Conservation (phyloP, 345 rosid species). For the Bruguiera parviflora region DNA sequence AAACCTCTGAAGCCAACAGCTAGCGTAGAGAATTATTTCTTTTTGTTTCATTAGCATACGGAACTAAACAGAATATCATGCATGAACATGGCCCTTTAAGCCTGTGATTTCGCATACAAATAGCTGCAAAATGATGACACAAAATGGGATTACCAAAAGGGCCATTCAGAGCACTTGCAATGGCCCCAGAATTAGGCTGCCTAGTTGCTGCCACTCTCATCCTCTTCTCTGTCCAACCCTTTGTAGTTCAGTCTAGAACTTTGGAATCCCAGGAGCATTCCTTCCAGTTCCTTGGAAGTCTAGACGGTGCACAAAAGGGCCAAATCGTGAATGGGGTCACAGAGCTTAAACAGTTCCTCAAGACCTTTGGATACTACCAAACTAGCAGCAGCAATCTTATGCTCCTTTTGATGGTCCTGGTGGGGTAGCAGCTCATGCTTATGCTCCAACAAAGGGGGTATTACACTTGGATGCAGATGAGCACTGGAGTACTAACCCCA, state of each 20-base stretch:
- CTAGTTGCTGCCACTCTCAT: background rate
- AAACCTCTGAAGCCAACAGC: no score
- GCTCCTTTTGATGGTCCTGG: slow-evolving; percentile 21
- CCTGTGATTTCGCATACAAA: no score
- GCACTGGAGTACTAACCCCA: slow-evolving; percentile 8
- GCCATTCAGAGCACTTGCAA: no score
- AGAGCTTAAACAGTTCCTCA: slow-evolving; percentile 2
- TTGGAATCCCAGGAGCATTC: background rate
- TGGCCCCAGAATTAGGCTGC: background rate
- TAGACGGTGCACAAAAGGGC: background rate
- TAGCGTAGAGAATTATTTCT: no score
- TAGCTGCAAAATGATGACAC: no score
- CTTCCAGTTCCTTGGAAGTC: background rate
- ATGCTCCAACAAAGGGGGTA: slow-evolving; percentile 1
- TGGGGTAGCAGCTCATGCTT: slow-evolving; percentile 21
- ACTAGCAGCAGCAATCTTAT: no score
- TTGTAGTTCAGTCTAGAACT: background rate
- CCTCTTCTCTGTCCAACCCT: slow-evolving; percentile 3
- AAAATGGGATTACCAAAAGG: no score
- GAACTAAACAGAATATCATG: no score
- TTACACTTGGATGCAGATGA: slow-evolving; percentile 35
- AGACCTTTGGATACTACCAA: background rate
- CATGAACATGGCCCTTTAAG: no score
- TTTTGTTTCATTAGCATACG: no score
- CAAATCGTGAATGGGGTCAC: background rate